These are phyloP conservation scores for Cryptosporidium parvum DNA, from an alignment of 169 alveolate species.

Conservation along the genomic window DNA sequence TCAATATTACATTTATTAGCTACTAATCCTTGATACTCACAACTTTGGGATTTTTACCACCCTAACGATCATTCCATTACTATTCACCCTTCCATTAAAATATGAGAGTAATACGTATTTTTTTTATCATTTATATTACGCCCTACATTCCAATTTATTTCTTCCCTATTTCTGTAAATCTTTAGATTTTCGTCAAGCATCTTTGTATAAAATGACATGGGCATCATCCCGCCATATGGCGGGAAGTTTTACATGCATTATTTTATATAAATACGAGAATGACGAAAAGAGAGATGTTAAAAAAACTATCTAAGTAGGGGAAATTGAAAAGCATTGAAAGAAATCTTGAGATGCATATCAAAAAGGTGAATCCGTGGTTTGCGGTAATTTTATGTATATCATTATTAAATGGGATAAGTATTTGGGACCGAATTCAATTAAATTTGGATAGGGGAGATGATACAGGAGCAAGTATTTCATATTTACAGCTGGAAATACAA, in stretches of 20 bases:
- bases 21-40: neutral
- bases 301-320: neutral
- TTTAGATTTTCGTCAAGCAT: neutral
- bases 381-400: constrained; percentile 1
- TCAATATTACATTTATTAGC: neutral
- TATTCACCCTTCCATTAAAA: too few relatives aligned
- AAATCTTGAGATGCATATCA: constrained; percentile 19
- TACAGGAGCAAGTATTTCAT: neutral
- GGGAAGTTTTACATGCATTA: constrained; percentile 70
- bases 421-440: neutral
- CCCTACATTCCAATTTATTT: too few relatives aligned
- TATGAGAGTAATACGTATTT: too few relatives aligned
- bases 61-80: too few relatives aligned
- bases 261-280: constrained; percentile 25
- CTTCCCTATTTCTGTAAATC: too few relatives aligned
- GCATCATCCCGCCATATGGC: constrained; percentile 57
- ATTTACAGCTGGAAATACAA: neutral
- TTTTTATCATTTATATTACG: too few relatives aligned
- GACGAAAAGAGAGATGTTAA: neutral
- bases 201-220: neutral
- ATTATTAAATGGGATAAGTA: neutral
- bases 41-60: neutral
- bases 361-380: neutral
- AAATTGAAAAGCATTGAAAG: constrained; percentile 10
- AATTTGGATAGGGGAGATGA: neutral